A percentile compares a stretch with the other conserved stretches of the same genome.
These are phyloP conservation scores for Styphnolobium japonicum DNA, from an alignment of 306 rosid genomes.

Conservation along the genomic window DNA sequence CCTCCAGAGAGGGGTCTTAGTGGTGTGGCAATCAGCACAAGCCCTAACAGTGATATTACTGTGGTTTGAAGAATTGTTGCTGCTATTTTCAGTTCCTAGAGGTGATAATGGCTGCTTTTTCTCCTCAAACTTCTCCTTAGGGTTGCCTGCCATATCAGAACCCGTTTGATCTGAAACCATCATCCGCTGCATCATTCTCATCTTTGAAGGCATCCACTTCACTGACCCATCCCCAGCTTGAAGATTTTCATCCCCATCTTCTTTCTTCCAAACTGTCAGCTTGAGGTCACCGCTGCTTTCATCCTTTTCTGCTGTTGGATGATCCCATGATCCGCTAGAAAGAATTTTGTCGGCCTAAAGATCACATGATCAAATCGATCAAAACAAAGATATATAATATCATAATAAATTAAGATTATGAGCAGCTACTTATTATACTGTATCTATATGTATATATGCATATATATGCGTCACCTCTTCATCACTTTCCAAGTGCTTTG, in stretches of 20 bases:
- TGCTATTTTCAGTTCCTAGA: constrained; percentile 12
- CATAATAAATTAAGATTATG: not conserved
- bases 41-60: constrained; percentile 48
- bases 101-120: constrained; percentile 25
- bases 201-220: constrained; percentile 71
- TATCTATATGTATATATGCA: not conserved
- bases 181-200: constrained; percentile 51
- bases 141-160: not conserved
- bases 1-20: constrained; percentile 96
- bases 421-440: not conserved
- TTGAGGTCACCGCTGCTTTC: constrained; percentile 26
- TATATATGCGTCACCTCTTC: constrained; percentile 27
- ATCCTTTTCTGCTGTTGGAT: constrained; percentile 1
- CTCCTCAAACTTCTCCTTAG: constrained; percentile 39
- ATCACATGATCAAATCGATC: constrained; percentile 6
- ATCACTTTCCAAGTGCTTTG: constrained; percentile 33
- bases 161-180: constrained; percentile 34
- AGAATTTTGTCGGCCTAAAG: constrained; percentile 42
- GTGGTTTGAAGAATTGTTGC: constrained; percentile 31
- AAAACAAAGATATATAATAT: not conserved
- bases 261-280: constrained; percentile 42
- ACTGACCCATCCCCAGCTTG: constrained; percentile 24
- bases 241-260: constrained; percentile 24
- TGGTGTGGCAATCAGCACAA: constrained; percentile 82
- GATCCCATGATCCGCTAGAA: constrained; percentile 43